phyloP scores from a whole-genome alignment of 345 rosid species.

The Kandelia obovata region DNA sequence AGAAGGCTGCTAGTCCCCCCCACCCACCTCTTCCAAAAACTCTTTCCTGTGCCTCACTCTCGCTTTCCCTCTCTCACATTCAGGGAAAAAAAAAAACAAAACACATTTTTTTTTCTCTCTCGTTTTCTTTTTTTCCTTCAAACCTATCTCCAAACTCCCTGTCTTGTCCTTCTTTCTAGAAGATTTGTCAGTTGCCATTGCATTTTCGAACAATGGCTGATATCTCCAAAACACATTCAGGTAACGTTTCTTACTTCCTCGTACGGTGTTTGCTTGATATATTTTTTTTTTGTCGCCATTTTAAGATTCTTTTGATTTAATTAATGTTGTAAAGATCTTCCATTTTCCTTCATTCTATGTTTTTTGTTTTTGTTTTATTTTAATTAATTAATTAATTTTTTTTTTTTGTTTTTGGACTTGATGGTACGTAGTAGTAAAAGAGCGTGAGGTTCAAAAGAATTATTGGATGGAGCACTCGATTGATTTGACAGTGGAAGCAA shows the following conservation, averaged over 20 bases:
- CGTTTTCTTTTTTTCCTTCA: too few relatives aligned
- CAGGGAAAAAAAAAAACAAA: background rate
- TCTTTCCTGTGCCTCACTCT: background rate
- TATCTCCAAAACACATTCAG: background rate
- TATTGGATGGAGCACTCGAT: conserved; percentile 83
- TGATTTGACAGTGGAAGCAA: conserved; percentile 72
- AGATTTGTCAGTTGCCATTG: background rate
- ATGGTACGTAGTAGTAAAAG: conserved; percentile 38
- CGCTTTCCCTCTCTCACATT: background rate
- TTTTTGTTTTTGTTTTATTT: background rate
- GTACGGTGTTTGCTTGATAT: background rate
- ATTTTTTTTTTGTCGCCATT: background rate
- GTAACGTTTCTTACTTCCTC: conserved; percentile 16
- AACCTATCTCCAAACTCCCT: too few relatives aligned
- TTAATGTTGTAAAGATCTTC: too few relatives aligned
- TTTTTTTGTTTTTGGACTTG: background rate
- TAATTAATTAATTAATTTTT: too few relatives aligned
- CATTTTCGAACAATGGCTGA: conserved; percentile 38
- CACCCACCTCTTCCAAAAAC: background rate
- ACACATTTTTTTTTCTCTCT: too few relatives aligned
- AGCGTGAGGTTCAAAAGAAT: conserved; percentile 68
- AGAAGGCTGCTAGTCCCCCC: conserved; percentile 46
- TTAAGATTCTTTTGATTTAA: background rate
- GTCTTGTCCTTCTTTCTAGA: background rate
- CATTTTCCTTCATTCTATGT: too few relatives aligned